phyloP scores from a whole-genome alignment of 441 rosid genomes.

The Pelargonium fulgidum region DNA sequence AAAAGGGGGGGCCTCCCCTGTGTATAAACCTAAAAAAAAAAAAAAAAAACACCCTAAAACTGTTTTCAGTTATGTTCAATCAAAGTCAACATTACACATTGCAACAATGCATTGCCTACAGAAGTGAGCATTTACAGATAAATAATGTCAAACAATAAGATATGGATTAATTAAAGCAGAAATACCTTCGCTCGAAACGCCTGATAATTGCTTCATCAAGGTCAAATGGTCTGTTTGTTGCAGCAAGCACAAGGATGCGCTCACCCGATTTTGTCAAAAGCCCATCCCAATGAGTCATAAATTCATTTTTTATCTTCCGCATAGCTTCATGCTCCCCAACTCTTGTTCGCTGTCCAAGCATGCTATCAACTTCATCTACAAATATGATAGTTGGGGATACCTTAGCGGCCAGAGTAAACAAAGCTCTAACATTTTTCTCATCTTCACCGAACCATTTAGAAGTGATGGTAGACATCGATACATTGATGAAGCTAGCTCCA shows the following conservation, averaged over 20 bases:
- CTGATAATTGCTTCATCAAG: constrained; percentile 77
- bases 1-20: too few species aligned
- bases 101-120: neutral
- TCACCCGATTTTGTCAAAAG: constrained; percentile 51
- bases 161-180: neutral
- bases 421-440: constrained; percentile 69
- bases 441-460: constrained; percentile 85
- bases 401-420: constrained; percentile 66
- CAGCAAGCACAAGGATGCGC: constrained; percentile 68
- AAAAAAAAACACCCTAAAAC: too few species aligned
- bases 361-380: constrained; percentile 77
- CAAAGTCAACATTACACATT: neutral
- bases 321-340: constrained; percentile 80
- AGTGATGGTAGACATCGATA: constrained; percentile 75
- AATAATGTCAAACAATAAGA: neutral
- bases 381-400: constrained; percentile 71
- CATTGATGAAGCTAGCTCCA: constrained; percentile 88
- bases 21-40: too few species aligned
- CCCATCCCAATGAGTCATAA: constrained; percentile 78
- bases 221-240: constrained; percentile 76
- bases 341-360: constrained; percentile 70
- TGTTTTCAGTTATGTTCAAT: too few species aligned
- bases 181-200: constrained; percentile 67
- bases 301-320: constrained; percentile 31
- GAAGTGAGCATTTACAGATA: neutral